Evolutionary conservation across 2,329 filamentous ascomycete species (phyloP).

Genomic region (Colletotrichum neosansevieriae): DNA sequence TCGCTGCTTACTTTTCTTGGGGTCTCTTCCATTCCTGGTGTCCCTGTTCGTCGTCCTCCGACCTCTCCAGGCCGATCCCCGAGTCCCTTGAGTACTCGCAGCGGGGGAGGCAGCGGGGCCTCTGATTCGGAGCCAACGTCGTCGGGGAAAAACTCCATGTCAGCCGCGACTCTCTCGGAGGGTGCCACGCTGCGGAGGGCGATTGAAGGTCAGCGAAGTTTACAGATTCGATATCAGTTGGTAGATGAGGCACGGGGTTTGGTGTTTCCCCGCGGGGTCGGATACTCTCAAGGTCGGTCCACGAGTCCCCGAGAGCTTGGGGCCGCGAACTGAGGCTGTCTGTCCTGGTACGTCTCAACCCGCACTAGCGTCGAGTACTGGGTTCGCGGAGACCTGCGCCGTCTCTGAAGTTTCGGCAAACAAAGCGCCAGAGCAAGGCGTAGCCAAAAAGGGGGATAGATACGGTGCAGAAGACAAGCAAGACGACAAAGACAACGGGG

Average conservation of each 20-base stretch:
- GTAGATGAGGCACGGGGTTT: conserved; percentile 12
- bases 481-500: conserved; percentile 13
- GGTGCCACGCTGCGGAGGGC: conserved; percentile 50
- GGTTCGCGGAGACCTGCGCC: conserved; percentile 30
- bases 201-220: conserved; percentile 7
- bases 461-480: conserved; percentile 31
- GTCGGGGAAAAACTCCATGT: conserved; percentile 49
- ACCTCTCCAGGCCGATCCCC: conserved; percentile 17
- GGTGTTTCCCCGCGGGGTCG: conserved; percentile 12
- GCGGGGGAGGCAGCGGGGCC: conserved; percentile 54
- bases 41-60: conserved; percentile 8
- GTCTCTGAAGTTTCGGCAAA: conserved; percentile 34
- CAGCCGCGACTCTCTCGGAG: conserved; percentile 44
- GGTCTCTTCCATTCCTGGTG: conserved; percentile 31
- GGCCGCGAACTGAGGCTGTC: conserved; percentile 13
- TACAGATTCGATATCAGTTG: conserved; percentile 3
- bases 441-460: conserved; percentile 8
- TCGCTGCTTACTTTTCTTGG: conserved; percentile 41
- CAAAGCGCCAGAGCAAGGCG: conserved; percentile 25
- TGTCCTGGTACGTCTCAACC: conserved; percentile 12
- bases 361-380: conserved; percentile 25
- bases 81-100: conserved; percentile 62
- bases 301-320: conserved; percentile 46
- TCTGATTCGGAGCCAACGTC: conserved; percentile 28
- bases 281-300: conserved; percentile 50